Evolutionary conservation across 208 protist genomes (phyloP).

Genomic region (Wallacemonas sp.): DNA sequence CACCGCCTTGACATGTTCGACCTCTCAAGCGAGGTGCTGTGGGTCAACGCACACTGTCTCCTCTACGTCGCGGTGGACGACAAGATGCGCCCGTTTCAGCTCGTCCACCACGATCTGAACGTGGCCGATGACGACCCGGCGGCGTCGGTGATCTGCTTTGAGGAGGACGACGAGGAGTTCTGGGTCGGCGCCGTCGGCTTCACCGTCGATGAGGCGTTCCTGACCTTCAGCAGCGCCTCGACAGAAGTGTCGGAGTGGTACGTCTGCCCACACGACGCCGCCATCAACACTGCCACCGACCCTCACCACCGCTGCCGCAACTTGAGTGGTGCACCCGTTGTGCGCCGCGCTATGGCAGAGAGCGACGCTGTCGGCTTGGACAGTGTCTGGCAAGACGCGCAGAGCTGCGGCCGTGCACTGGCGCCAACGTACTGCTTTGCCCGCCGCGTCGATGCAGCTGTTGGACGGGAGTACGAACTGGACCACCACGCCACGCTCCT

Average conservation of each 20-base stretch:
- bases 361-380: background rate
- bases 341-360: background rate
- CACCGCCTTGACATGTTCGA: constrained; percentile 60
- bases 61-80: constrained; percentile 65
- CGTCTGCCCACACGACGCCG: constrained; percentile 22
- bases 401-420: background rate
- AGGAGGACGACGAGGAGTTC: constrained; percentile 62
- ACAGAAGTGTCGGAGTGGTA: constrained; percentile 55
- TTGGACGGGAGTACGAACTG: constrained; percentile 49
- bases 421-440: constrained; percentile 10
- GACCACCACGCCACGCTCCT: constrained; percentile 64
- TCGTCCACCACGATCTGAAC: constrained; percentile 68
- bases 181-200: constrained; percentile 51
- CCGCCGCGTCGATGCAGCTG: background rate
- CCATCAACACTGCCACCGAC: too few relatives aligned
- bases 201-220: constrained; percentile 50
- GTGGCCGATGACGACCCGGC: constrained; percentile 12
- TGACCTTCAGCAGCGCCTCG: constrained; percentile 49
- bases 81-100: constrained; percentile 47
- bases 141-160: constrained; percentile 50
- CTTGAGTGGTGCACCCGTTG: background rate
- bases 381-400: constrained; percentile 14
- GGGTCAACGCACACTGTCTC: constrained; percentile 37
- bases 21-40: constrained; percentile 56
- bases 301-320: too few relatives aligned